phyloP scores from a whole-genome alignment of 2,329 filamentous ascomycete species.

The Malbranchea zuffiana region DNA sequence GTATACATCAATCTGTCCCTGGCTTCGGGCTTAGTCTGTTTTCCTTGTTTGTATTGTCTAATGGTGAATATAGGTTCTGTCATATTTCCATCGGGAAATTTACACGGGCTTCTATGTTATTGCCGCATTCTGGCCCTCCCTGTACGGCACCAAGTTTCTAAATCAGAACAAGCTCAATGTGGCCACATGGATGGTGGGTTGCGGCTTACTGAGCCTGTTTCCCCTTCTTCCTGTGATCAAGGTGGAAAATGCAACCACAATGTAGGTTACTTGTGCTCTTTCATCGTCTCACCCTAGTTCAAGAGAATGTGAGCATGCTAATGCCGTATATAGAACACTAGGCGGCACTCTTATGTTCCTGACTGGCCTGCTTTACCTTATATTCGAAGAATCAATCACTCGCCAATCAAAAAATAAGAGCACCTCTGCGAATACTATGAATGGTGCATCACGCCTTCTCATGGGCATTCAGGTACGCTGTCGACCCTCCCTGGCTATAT shows the following conservation, averaged over 20 bases:
- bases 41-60: background rate
- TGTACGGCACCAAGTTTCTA: constrained; percentile 64
- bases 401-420: constrained; percentile 28
- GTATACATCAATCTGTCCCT: too few relatives aligned
- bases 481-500: too few relatives aligned
- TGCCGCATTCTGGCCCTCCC: constrained; percentile 64
- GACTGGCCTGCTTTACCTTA: constrained; percentile 65
- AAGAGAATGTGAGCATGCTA: constrained; percentile 6
- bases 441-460: constrained; percentile 31
- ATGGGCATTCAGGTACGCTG: constrained; percentile 37
- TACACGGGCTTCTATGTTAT: constrained; percentile 70
- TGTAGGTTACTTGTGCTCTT: constrained; percentile 45
- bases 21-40: background rate
- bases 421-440: constrained; percentile 14
- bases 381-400: constrained; percentile 59
- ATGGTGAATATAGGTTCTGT: constrained; percentile 60
- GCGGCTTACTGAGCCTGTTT: constrained; percentile 76
- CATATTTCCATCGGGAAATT: constrained; percentile 83
- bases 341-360: constrained; percentile 69
- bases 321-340: constrained; percentile 44
- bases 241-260: constrained; percentile 60
- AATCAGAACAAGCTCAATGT: constrained; percentile 53
- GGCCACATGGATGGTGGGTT: constrained; percentile 63
- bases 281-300: too few relatives aligned
- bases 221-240: constrained; percentile 83